A percentile compares a stretch with the other conserved stretches of the same genome.
phyloP scores from a whole-genome alignment of 805 yeast species.

The Wickerhamiella hasegawae region DNA sequence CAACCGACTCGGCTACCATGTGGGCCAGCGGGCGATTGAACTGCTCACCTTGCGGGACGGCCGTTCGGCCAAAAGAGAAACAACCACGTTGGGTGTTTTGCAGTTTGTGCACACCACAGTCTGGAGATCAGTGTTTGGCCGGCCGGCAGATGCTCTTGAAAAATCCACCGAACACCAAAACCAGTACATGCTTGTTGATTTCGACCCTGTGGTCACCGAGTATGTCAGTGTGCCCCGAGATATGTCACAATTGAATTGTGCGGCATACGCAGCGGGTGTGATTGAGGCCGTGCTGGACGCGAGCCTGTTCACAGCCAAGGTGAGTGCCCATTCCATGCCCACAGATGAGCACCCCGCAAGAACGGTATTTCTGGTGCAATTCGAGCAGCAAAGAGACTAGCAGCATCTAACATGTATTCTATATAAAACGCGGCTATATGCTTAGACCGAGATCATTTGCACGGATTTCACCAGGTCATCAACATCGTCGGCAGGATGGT shows the following conservation, averaged over 20 bases:
- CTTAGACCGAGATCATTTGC: too few species aligned
- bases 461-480: not conserved
- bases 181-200: constrained; percentile 68
- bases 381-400: too few species aligned
- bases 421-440: too few species aligned
- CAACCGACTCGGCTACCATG: constrained; percentile 59
- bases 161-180: constrained; percentile 51
- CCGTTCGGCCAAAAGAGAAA: constrained; percentile 47
- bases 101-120: constrained; percentile 58
- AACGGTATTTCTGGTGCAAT: constrained; percentile 63
- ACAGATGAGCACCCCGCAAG: constrained; percentile 39
- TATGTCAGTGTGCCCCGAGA: constrained; percentile 69
- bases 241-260: constrained; percentile 59
- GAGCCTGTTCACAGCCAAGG: constrained; percentile 55
- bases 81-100: constrained; percentile 45
- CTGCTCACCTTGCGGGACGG: constrained; percentile 55
- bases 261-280: constrained; percentile 73
- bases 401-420: too few species aligned
- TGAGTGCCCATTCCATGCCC: constrained; percentile 70
- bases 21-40: constrained; percentile 60
- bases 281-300: constrained; percentile 70
- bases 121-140: constrained; percentile 63
- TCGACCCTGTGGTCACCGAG: constrained; percentile 51
- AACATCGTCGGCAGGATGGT: not conserved
- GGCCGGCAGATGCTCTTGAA: constrained; percentile 58